Conservation (phyloP, 495 filamentous ascomycete genomes). For the Aspergillus conjunctus region DNA sequence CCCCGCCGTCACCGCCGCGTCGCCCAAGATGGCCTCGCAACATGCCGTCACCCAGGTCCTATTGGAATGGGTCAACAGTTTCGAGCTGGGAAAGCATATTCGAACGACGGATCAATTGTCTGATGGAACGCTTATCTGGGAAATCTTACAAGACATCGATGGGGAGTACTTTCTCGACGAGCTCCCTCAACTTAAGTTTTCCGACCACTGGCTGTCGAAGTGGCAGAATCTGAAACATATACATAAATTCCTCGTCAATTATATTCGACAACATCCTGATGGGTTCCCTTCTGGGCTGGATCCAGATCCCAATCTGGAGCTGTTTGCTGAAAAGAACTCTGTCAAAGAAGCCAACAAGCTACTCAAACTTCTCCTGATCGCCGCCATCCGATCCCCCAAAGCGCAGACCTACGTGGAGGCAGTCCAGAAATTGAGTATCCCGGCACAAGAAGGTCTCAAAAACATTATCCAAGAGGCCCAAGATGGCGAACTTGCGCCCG, state of each 20-base stretch:
- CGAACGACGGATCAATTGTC: constrained; percentile 63
- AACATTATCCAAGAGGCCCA: constrained; percentile 55
- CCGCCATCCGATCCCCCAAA: constrained; percentile 60
- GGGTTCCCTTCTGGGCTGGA: constrained; percentile 53
- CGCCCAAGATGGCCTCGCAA: constrained; percentile 46
- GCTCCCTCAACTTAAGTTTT: constrained; percentile 57
- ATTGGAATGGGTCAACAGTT: constrained; percentile 62
- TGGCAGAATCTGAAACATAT: constrained; percentile 69
- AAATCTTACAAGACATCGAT: constrained; percentile 67
- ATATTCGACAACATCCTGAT: constrained; percentile 61
- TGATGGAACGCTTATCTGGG: constrained; percentile 74
- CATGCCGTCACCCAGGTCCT: constrained; percentile 53
- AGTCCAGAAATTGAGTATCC: constrained; percentile 48
- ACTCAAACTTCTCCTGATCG: constrained; percentile 63
- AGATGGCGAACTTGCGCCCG: constrained; percentile 40
- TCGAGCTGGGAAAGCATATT: constrained; percentile 49
- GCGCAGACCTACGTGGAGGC: constrained; percentile 56
- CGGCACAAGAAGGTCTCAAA: constrained; percentile 50
- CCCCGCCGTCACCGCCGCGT: constrained; percentile 11
- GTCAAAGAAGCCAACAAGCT: constrained; percentile 56
- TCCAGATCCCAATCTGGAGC: constrained; percentile 58
- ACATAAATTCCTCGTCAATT: constrained; percentile 64
- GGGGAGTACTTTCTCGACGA: constrained; percentile 66
- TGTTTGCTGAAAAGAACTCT: constrained; percentile 53
- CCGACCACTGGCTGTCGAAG: constrained; percentile 53